These are phyloP conservation scores for Bonnemaisonia californica DNA, from an alignment of 31 red algal genomes.

Conservation along the genomic window DNA sequence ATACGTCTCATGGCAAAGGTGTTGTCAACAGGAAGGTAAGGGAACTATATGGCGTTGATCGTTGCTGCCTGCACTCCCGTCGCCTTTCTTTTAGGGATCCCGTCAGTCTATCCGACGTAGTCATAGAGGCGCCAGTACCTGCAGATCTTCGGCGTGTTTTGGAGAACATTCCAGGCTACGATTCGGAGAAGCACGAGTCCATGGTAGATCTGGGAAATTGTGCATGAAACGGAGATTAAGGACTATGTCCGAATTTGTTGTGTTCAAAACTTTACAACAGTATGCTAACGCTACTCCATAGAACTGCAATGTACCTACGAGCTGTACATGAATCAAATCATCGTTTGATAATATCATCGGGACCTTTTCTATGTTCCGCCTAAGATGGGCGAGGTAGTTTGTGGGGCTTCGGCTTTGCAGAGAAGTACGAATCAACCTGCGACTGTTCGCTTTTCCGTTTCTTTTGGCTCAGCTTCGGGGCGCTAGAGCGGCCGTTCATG, in stretches of 20 bases:
- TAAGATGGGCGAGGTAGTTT: slow-evolving; percentile 23
- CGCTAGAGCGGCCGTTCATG: slow-evolving; percentile 32
- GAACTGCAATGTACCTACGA: too few species aligned
- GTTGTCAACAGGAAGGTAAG: slow-evolving; percentile 33
- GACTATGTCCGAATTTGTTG: too few species aligned
- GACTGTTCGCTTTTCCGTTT: slow-evolving; percentile 77
- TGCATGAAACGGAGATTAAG: too few species aligned
- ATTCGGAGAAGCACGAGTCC: background rate
- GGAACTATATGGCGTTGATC: slow-evolving; percentile 42
- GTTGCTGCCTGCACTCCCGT: slow-evolving; percentile 67
- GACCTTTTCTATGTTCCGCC: too few species aligned
- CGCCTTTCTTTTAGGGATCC: slow-evolving; percentile 62
- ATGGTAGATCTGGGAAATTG: background rate
- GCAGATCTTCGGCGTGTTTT: slow-evolving; percentile 45
- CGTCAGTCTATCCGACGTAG: background rate
- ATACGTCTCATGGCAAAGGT: slow-evolving; percentile 71
- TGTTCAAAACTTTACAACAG: too few species aligned
- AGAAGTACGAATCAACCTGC: slow-evolving; percentile 73
- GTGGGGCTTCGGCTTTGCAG: slow-evolving; percentile 52
- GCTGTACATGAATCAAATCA: too few species aligned
- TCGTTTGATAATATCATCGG: too few species aligned
- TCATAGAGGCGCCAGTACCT: slow-evolving; percentile 53
- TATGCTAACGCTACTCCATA: too few species aligned
- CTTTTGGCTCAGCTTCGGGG: slow-evolving; percentile 33
- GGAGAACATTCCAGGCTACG: slow-evolving; percentile 6